phyloP scores from a whole-genome alignment of 2,329 filamentous ascomycete genomes.

The Fusarium cicatricum region DNA sequence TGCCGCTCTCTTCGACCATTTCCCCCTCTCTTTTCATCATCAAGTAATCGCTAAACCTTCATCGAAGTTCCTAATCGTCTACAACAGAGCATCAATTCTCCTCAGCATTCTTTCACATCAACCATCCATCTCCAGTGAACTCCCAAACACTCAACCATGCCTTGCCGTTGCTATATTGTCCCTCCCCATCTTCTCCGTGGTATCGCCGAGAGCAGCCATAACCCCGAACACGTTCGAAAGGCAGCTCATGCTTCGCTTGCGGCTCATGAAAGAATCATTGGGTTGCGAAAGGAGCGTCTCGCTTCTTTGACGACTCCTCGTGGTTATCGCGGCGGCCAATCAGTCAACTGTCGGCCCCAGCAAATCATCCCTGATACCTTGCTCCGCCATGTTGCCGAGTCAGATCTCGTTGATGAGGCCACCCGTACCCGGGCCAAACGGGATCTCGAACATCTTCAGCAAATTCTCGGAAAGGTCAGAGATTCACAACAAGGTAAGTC shows the following conservation, averaged over 20 bases:
- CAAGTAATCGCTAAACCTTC: too few species aligned
- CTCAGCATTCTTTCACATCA: background rate
- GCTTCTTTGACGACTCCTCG: conserved; percentile 46
- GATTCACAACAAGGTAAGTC: conserved; percentile 40
- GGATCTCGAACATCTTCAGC: conserved; percentile 51
- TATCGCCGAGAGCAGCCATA: conserved; percentile 52
- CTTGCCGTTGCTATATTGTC: conserved; percentile 39
- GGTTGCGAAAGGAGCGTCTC: conserved; percentile 48
- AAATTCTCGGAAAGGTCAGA: conserved; percentile 40
- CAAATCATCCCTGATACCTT: conserved; percentile 52
- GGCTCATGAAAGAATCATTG: conserved; percentile 44
- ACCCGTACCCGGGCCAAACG: conserved; percentile 49
- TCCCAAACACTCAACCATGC: conserved; percentile 4
- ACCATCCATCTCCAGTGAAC: background rate
- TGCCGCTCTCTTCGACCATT: too few species aligned
- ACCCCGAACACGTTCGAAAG: conserved; percentile 48
- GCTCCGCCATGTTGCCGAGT: conserved; percentile 50
- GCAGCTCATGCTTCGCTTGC: conserved; percentile 49
- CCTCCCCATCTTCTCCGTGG: conserved; percentile 40
- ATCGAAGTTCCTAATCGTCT: too few species aligned
- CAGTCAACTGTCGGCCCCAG: conserved; percentile 14
- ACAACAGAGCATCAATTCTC: background rate
- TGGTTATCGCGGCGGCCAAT: conserved; percentile 32
- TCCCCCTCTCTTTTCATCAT: too few species aligned
- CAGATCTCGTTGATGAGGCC: conserved; percentile 49